phyloP scores from a whole-genome alignment of 2,329 filamentous ascomycete genomes.

The Dothideomycetes sp. region DNA sequence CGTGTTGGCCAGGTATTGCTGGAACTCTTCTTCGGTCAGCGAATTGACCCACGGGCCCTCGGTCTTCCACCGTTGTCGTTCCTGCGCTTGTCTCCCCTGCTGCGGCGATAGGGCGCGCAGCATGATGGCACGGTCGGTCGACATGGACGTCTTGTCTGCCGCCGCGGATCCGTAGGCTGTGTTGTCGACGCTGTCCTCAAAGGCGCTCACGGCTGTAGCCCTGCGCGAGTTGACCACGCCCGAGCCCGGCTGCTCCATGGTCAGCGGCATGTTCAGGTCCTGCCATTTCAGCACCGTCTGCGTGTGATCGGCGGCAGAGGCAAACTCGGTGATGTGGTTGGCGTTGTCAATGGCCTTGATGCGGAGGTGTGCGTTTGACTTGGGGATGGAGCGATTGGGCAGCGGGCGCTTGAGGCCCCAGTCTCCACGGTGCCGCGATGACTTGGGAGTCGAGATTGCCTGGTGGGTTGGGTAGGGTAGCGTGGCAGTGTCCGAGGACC shows the following conservation, averaged over 20 bases:
- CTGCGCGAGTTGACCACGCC: slow-evolving; percentile 8
- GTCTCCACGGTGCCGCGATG: slow-evolving; percentile 66
- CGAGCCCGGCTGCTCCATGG: slow-evolving; percentile 29
- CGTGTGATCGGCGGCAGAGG: slow-evolving; percentile 70
- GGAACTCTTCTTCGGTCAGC: slow-evolving; percentile 45
- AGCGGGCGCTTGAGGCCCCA: slow-evolving; percentile 87
- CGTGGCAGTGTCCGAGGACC: slow-evolving; percentile 59
- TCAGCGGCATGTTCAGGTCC: slow-evolving; percentile 65
- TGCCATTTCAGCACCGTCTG: slow-evolving; percentile 77
- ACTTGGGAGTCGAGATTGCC: slow-evolving; percentile 64
- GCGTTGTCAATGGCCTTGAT: slow-evolving; percentile 70
- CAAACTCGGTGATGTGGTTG: slow-evolving; percentile 83
- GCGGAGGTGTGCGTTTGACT: slow-evolving; percentile 60
- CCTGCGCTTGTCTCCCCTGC: not conserved
- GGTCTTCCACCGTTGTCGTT: slow-evolving; percentile 41
- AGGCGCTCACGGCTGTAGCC: slow-evolving; percentile 19
- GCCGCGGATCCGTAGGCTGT: slow-evolving; percentile 20
- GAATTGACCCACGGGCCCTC: slow-evolving; percentile 48
- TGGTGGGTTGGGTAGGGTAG: slow-evolving; percentile 70
- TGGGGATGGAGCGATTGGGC: slow-evolving; percentile 63
- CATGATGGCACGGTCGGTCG: slow-evolving; percentile 11
- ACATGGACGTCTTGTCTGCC: slow-evolving; percentile 17
- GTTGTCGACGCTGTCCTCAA: slow-evolving; percentile 34
- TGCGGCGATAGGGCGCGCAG: slow-evolving; percentile 14
- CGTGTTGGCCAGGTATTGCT: slow-evolving; percentile 37